Base-by-base conservation (phyloP, 176 grass and related monocot genomes). In the Eremochloa ophiuroides region DNA sequence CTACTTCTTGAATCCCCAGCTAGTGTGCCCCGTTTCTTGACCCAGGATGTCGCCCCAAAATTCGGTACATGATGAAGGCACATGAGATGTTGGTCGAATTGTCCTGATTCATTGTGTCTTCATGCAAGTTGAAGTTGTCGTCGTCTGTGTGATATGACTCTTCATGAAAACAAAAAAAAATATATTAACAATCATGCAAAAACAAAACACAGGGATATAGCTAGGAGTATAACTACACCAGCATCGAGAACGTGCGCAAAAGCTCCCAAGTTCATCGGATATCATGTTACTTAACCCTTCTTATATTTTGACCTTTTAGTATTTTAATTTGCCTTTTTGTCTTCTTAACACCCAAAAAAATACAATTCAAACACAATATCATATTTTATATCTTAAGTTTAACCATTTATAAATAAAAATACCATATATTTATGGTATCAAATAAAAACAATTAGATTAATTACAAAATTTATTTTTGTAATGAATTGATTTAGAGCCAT, bases 31-130 rank as follows among this genome's bases (percentile, higher is more conserved):
- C 56, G 6, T 64, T 66, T 56, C 67, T 74, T 74, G 77, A 35
- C 34, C 55, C 33, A 3, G 41, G 34, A 41, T 66, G 51, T 53
- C 16, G 34, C 73, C 34, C 44, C 59, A 30, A 33, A 55, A 39
- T 1, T 65, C 8, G 46, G 8, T 47, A 56, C 61, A 74, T 62
- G 27, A 74, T 62, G 27, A 26, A 35, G 37, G 9, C 55, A 85
- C 75, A 80, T 73, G 77, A 67, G 44, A 22, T 80, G 59, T 58
- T 64, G 15, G 55, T n/a, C n/a, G n/a, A n/a, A n/a, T n/a, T n/a
- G n/a, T n/a, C 55, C 31, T 46, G 33, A 79, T 56, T 2, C 6
- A 13, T 41, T 23, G 60, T 56, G 46, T 42, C 34, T 30, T 50
- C 1, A 25, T 7, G 31, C 59, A 83, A 28, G 10, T 12, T 73